A percentile compares a stretch with the other conserved stretches of the same genome.
Conservation (phyloP, 345 rosid species). For the Populus euphratica region DNA sequence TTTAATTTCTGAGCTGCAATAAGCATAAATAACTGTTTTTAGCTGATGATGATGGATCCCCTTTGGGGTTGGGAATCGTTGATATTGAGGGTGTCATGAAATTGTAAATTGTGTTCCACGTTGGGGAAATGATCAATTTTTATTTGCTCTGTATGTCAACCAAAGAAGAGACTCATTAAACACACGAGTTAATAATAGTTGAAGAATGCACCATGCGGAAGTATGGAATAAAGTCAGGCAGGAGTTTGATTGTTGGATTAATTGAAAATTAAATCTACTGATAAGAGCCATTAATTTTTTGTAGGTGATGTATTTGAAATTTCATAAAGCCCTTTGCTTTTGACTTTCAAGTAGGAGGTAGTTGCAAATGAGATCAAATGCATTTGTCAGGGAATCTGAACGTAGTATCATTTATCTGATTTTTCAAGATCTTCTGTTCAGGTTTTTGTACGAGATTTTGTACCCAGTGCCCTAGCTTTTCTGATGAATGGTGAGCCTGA, state of each 20-base stretch:
- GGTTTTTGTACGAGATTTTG: slow-evolving; percentile 83
- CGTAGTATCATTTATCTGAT: background rate
- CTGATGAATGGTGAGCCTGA: slow-evolving; percentile 79
- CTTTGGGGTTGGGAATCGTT: background rate
- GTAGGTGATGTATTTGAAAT: background rate
- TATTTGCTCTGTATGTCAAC: background rate
- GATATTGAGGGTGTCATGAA: background rate
- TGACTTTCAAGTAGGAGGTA: background rate
- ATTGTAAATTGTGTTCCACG: background rate
- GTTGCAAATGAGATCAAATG: background rate
- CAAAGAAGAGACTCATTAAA: background rate
- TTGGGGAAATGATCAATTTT: background rate
- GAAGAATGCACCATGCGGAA: background rate
- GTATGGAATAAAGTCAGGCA: background rate
- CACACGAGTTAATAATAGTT: background rate
- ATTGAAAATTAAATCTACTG: background rate
- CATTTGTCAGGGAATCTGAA: background rate
- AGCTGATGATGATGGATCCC: background rate
- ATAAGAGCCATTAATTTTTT: background rate
- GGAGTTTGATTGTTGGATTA: background rate
- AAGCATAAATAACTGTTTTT: background rate
- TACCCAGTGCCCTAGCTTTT: slow-evolving; percentile 78
- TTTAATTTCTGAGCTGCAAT: background rate
- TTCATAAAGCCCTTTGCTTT: background rate
- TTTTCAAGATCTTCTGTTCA: slow-evolving; percentile 12